phyloP scores from a whole-genome alignment of 371 early-diverging fungal genomes.

The Apophysomyces trapeziformis region DNA sequence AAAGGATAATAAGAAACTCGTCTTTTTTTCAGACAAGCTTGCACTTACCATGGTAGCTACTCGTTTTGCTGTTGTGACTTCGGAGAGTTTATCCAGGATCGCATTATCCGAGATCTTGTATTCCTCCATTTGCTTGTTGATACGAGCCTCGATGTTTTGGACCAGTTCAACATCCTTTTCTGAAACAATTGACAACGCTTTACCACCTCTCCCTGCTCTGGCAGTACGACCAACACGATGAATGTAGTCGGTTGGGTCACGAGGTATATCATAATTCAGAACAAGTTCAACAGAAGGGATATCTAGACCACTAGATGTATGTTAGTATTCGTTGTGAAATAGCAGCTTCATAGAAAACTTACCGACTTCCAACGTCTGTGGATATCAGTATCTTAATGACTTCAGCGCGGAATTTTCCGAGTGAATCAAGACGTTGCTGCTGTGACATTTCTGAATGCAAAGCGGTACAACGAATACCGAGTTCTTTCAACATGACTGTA shows the following conservation, averaged over 20 bases:
- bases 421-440: constrained; percentile 84
- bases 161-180: constrained; percentile 92
- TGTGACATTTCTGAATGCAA: constrained; percentile 96
- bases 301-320: constrained; percentile 89
- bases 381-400: constrained; percentile 88
- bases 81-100: constrained; percentile 79
- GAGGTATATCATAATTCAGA: constrained; percentile 97
- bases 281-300: constrained; percentile 96
- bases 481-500: constrained; percentile 81
- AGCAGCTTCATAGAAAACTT: constrained; percentile 20
- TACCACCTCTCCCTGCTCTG: constrained; percentile 92
- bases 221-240: constrained; percentile 99
- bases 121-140: constrained; percentile 79
- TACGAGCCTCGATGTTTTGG: constrained; percentile 86
- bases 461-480: constrained; percentile 88
- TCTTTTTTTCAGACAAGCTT: not conserved
- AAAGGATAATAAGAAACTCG: not conserved
- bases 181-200: constrained; percentile 90
- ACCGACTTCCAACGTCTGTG: constrained; percentile 97
- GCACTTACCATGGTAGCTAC: constrained; percentile 83
- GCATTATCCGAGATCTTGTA: constrained; percentile 77
- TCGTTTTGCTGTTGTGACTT: constrained; percentile 89
- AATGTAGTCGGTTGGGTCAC: constrained; percentile 96
- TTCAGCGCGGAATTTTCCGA: constrained; percentile 92
- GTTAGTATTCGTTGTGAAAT: not conserved